A percentile compares a stretch with the other conserved stretches of the same genome.
phyloP scores from a whole-genome alignment of 345 rosid genomes.

The Citrus inodora region DNA sequence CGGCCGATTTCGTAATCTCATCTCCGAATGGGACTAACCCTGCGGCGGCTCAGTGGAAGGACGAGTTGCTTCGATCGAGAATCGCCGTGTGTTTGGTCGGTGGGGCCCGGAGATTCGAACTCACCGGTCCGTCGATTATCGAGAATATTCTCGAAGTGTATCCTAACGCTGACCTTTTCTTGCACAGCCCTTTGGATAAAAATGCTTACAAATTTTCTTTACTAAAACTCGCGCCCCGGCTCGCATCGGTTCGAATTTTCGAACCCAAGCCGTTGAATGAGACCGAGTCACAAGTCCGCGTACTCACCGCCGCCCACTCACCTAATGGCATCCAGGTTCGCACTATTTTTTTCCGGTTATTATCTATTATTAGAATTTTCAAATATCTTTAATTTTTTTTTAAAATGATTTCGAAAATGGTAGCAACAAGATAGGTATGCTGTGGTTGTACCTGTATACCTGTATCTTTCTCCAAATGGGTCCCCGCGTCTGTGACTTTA shows the following conservation, averaged over 20 bases:
- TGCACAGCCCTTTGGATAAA: slow-evolving; percentile 70
- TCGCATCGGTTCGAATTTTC: slow-evolving; percentile 73
- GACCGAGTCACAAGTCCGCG: slow-evolving; percentile 55
- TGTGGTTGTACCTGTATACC: background rate
- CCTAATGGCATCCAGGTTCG: slow-evolving; percentile 96
- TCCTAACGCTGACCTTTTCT: slow-evolving; percentile 82
- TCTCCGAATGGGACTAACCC: background rate
- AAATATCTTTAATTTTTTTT: no score
- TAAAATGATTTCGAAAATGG: background rate
- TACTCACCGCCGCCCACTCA: slow-evolving; percentile 70
- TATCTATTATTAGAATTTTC: no score
- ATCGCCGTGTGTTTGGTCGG: slow-evolving; percentile 94
- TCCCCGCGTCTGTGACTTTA: background rate
- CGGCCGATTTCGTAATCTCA: background rate
- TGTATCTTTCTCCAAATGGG: background rate
- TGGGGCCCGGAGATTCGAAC: slow-evolving; percentile 87
- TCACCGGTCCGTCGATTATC: slow-evolving; percentile 84
- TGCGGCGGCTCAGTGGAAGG: slow-evolving; percentile 7
- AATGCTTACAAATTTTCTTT: slow-evolving; percentile 66
- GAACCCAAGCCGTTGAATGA: slow-evolving; percentile 42
- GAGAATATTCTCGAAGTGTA: slow-evolving; percentile 58
- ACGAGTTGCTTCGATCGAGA: slow-evolving; percentile 38
- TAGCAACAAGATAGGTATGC: background rate
- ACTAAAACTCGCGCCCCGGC: slow-evolving; percentile 54
- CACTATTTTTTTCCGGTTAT: background rate